Conservation (phyloP, 169 alveolate genomes). For the Plasmodium knowlesi region DNA sequence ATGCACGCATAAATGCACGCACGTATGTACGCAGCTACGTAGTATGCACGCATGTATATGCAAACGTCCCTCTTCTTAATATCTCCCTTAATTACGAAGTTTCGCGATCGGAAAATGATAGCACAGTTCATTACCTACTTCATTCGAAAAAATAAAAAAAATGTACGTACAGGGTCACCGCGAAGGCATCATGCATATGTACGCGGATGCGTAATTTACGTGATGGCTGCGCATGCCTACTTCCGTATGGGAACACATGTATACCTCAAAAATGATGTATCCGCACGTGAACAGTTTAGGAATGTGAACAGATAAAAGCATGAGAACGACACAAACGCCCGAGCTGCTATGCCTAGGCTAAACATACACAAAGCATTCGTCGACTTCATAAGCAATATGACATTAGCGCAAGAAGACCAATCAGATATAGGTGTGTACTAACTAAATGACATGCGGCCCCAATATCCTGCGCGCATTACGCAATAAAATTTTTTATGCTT, state of each 20-base stretch:
- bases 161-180: not conserved
- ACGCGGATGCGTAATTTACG: not conserved
- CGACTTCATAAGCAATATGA: not conserved
- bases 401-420: not conserved
- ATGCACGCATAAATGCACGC: not conserved
- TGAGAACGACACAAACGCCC: not conserved
- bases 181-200: not conserved
- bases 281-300: not conserved
- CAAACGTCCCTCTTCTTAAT: not conserved
- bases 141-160: not conserved
- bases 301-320: not conserved
- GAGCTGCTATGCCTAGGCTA: not conserved
- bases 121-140: not conserved
- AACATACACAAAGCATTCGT: not conserved
- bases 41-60: not conserved
- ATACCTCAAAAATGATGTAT: not conserved
- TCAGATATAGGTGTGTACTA: not conserved
- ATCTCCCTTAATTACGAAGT: not conserved
- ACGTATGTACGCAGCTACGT: not conserved
- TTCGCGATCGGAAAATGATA: not conserved
- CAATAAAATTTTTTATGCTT: not conserved
- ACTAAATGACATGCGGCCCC: not conserved
- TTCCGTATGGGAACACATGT: not conserved
- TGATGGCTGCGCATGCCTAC: conserved; percentile 4
- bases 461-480: not conserved